These are phyloP conservation scores for Dactylonectria macrodidyma DNA, from an alignment of 2,329 filamentous ascomycete species.

Conservation along the genomic window DNA sequence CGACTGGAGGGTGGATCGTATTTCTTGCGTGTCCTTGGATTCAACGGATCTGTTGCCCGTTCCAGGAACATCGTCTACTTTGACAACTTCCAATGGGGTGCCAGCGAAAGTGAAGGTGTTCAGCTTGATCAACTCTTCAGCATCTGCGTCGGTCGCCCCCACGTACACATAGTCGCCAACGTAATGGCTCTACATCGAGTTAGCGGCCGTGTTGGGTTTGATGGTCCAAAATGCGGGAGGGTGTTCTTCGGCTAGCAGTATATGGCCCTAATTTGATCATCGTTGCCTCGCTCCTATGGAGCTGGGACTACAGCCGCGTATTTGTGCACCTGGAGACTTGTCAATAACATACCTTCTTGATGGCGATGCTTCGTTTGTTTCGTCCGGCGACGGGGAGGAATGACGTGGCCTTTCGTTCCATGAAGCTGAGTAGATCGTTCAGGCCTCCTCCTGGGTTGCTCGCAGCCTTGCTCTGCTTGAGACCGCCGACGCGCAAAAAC, in stretches of 20 bases:
- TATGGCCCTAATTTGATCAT: constrained; percentile 39
- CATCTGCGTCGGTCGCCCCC: constrained; percentile 75
- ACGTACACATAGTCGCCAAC: constrained; percentile 80
- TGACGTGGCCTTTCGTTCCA: constrained; percentile 78
- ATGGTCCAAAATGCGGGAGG: constrained; percentile 40
- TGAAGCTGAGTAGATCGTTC: constrained; percentile 74
- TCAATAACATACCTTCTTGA: constrained; percentile 82
- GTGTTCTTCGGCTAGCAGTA: constrained; percentile 39
- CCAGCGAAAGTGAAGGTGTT: constrained; percentile 80
- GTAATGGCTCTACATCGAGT: constrained; percentile 78
- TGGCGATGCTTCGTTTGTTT: constrained; percentile 68
- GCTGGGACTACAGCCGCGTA: constrained; percentile 37
- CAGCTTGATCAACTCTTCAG: constrained; percentile 75
- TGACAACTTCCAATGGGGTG: constrained; percentile 69
- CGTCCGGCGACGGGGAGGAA: constrained; percentile 58
- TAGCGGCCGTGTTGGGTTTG: constrained; percentile 67
- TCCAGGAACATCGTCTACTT: constrained; percentile 59
- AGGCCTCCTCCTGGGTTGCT: constrained; percentile 77
- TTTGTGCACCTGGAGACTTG: constrained; percentile 48
- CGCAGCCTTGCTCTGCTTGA: constrained; percentile 78
- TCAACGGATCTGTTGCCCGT: constrained; percentile 58
- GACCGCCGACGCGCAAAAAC: constrained; percentile 70
- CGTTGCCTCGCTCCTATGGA: constrained; percentile 39
- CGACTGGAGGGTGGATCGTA: constrained; percentile 77
- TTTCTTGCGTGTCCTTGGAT: constrained; percentile 69